Evolutionary conservation across 2,329 filamentous ascomycete species (phyloP).

Genomic region (Pseudohalonectria lignicola): DNA sequence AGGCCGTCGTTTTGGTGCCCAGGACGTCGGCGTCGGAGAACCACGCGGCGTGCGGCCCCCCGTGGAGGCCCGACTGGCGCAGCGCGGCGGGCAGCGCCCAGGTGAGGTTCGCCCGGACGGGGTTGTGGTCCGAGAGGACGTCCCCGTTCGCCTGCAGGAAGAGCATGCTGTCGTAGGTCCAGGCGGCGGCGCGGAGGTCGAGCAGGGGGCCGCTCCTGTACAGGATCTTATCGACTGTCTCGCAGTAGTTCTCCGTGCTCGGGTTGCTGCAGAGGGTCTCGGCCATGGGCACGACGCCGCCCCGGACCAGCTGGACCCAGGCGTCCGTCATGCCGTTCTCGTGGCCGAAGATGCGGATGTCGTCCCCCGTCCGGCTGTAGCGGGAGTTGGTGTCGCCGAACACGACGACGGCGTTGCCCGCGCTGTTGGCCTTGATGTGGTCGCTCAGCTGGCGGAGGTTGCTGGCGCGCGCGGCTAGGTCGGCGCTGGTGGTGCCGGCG

Average conservation of each 20-base stretch:
- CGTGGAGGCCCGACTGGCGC: conserved; percentile 32
- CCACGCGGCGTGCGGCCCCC: conserved; percentile 38
- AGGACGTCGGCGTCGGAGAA: conserved; percentile 41
- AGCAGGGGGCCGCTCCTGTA: conserved; percentile 41
- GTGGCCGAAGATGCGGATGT: conserved; percentile 34
- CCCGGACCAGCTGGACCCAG: conserved; percentile 45
- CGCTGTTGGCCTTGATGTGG: conserved; percentile 44
- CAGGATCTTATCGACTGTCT: conserved; percentile 58
- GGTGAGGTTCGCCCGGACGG: conserved; percentile 44
- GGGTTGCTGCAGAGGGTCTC: conserved; percentile 47
- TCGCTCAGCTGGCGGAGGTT: conserved; percentile 49
- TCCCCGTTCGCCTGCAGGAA: conserved; percentile 47
- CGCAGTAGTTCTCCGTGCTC: conserved; percentile 39
- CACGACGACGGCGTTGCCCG: conserved; percentile 50
- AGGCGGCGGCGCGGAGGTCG: conserved; percentile 33
- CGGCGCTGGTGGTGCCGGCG: conserved; percentile 40
- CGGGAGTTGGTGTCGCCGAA: conserved; percentile 56
- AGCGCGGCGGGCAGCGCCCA: conserved; percentile 25
- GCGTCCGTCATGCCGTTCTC: conserved; percentile 43
- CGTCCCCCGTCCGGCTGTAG: conserved; percentile 46
- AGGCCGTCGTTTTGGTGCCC: conserved; percentile 14
- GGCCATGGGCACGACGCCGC: conserved; percentile 30
- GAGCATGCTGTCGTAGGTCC: conserved; percentile 40
- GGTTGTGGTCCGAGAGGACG: conserved; percentile 55
- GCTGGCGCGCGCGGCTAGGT: conserved; percentile 42